A percentile compares a stretch with the other conserved stretches of the same genome.
Evolutionary conservation across 495 filamentous ascomycete species (phyloP).

Genomic region (Astrothelium subdiscretum): DNA sequence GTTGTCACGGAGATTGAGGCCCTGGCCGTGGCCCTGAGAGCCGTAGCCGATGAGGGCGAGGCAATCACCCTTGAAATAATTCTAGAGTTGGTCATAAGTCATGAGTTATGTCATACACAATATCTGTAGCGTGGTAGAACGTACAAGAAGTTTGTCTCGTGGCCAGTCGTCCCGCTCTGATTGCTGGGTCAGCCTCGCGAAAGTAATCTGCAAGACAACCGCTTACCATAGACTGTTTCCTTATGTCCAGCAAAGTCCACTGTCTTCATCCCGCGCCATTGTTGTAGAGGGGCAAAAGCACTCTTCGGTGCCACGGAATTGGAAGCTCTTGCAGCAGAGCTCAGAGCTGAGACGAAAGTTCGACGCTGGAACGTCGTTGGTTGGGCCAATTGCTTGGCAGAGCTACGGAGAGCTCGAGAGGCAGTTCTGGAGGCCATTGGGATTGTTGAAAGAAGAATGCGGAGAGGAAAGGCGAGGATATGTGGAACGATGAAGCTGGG

Average conservation of each 20-base stretch:
- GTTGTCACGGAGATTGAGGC: slow-evolving; percentile 98
- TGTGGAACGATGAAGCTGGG: not conserved
- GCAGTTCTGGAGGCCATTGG: slow-evolving; percentile 82
- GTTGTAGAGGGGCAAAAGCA: slow-evolving; percentile 46
- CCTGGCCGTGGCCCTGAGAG: slow-evolving; percentile 97
- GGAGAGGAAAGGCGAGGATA: not conserved
- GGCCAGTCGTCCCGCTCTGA: slow-evolving; percentile 97
- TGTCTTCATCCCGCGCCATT: slow-evolving; percentile 68
- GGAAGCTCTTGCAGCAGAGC: slow-evolving; percentile 34
- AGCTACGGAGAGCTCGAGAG: slow-evolving; percentile 66
- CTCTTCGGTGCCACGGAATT: slow-evolving; percentile 38
- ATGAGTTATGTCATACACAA: not conserved
- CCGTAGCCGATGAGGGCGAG: slow-evolving; percentile 98
- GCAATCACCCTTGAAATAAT: slow-evolving; percentile 99
- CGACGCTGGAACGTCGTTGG: slow-evolving; percentile 51
- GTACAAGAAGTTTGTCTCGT: slow-evolving; percentile 84
- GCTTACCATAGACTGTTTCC: slow-evolving; percentile 82
- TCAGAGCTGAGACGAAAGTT: slow-evolving; percentile 57
- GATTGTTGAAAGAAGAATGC: slow-evolving; percentile 7
- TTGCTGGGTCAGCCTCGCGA: slow-evolving; percentile 12
- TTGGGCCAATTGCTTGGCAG: slow-evolving; percentile 49
- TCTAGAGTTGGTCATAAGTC: slow-evolving; percentile 37
- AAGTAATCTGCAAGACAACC: not conserved
- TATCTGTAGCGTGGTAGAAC: slow-evolving; percentile 25
- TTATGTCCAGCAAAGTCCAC: slow-evolving; percentile 90